A percentile compares a stretch with the other conserved stretches of the same genome.
Conservation (phyloP, 176 grass and related monocot genomes). For the Pontederia crassipes region DNA sequence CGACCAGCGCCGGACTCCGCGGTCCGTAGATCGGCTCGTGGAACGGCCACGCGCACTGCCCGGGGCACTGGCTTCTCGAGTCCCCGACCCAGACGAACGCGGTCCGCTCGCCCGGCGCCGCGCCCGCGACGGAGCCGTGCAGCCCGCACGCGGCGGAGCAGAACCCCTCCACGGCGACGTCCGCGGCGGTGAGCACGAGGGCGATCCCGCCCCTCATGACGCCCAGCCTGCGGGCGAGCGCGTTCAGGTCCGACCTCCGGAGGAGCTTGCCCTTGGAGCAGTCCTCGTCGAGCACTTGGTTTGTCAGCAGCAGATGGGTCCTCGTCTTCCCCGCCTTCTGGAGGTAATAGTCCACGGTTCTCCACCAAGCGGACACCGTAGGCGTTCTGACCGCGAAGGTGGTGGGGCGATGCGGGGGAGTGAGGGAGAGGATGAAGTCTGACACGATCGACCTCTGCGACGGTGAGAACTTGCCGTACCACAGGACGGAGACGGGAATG, state of each 20-base stretch:
- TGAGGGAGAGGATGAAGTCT: slow-evolving; percentile 74
- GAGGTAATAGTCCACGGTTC: slow-evolving; percentile 64
- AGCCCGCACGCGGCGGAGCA: slow-evolving; percentile 50
- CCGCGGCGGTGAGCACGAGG: slow-evolving; percentile 65
- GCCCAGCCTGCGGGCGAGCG: slow-evolving; percentile 46
- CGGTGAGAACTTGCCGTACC: slow-evolving; percentile 71
- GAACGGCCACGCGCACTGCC: slow-evolving; percentile 72
- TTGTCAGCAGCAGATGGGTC: slow-evolving; percentile 56
- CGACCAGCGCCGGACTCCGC: slow-evolving; percentile 20
- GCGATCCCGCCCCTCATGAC: slow-evolving; percentile 43
- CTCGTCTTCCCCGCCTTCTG: slow-evolving; percentile 36
- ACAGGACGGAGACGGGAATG: slow-evolving; percentile 67
- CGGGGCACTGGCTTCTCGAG: slow-evolving; percentile 53
- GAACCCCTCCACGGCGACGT: slow-evolving; percentile 59
- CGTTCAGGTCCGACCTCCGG: slow-evolving; percentile 29
- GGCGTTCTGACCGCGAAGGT: slow-evolving; percentile 23
- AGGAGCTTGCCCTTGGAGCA: slow-evolving; percentile 48
- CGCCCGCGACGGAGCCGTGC: slow-evolving; percentile 19
- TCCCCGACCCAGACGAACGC: slow-evolving; percentile 74
- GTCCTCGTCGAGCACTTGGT: slow-evolving; percentile 46
- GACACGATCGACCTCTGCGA: slow-evolving; percentile 51
- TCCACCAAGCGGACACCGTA: slow-evolving; percentile 70
- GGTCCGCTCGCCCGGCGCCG: neutral
- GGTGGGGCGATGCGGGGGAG: slow-evolving; percentile 17
- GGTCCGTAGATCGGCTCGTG: slow-evolving; percentile 39